phyloP scores from a whole-genome alignment of 2,329 filamentous ascomycete genomes.

The Diplodia intermedia region DNA sequence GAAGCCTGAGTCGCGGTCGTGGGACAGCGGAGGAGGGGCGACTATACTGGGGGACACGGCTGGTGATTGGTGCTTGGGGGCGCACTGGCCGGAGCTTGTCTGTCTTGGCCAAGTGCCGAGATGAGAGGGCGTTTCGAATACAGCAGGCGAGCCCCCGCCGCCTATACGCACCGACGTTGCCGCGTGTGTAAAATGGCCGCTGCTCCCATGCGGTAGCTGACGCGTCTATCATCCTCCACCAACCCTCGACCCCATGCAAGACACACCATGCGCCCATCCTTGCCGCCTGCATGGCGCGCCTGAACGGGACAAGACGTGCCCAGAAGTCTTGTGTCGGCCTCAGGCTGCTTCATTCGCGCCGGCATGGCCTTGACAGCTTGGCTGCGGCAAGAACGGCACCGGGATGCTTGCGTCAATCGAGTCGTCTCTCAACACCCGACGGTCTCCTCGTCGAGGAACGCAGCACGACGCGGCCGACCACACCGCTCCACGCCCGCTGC shows the following conservation, averaged over 20 bases:
- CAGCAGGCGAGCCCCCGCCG: constrained; percentile 22
- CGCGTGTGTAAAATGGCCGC: constrained; percentile 11
- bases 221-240: constrained; percentile 22
- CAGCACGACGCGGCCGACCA: not conserved
- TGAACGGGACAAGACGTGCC: constrained; percentile 15
- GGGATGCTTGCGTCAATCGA: not conserved
- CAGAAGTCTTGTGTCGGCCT: not conserved
- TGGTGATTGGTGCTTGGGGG: constrained; percentile 24
- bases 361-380: not conserved
- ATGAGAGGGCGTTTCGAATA: constrained; percentile 30
- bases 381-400: not conserved
- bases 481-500: not conserved
- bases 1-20: not conserved
- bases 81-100: not conserved
- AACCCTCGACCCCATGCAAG: not conserved
- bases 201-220: constrained; percentile 20
- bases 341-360: not conserved
- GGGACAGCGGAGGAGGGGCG: not conserved
- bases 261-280: not conserved
- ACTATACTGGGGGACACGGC: constrained; percentile 1
- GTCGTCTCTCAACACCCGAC: not conserved
- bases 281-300: constrained; percentile 13
- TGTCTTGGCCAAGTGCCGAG: constrained; percentile 13
- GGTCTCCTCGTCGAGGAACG: no score
- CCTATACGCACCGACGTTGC: not conserved